Base-by-base conservation (phyloP, 371 early-diverging fungal genomes). In the Rhizopus delemar region DNA sequence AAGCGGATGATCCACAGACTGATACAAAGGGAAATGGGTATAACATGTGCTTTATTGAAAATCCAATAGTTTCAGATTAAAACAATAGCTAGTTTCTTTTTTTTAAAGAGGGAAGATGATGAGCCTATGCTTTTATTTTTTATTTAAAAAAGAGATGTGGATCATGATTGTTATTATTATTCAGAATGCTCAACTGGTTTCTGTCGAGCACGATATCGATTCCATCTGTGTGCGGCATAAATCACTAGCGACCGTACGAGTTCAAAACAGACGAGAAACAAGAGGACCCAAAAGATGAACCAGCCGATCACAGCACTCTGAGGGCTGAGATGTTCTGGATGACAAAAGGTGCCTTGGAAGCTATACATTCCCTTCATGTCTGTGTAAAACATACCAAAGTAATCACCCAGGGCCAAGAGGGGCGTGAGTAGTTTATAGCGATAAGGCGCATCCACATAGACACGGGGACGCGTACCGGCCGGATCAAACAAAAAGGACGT, bases 401-500 rank as follows among this genome's bases (percentile, higher is more conserved):
- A 86, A 56, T 80, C 69, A 4, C 85, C 87, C 3, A 88, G 46
- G 6, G 66, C 57, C 2, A 76, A 77, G 28, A 87, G 70, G 0
- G 89, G 88, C 0, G 78, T 69, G 4, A 84, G 68, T 29, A 51
- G 56, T 12, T 67, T 69, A 51, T 81, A 89, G 0, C 57, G 38
- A 1, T 53, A 12, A 34, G 77, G 71, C 4, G 72, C 59, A 11
- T 68, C 68, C 0, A 87, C 81, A 41, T 84, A 85, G 8, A 70
- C 73, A 4, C 78, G 59, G 0, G 71, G 78, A 3, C 81, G 77
- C 0, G 91, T 86, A 0, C 91, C 90, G 1, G 86, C 80, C 8
- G 91, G 82, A 61, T 90, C 88, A 49, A 88, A 82, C 29, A 90
- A 60, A 46, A 90, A 89, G 0, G 85, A 82, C 0, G 88, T 87